Evolutionary conservation across 495 filamentous ascomycete genomes (phyloP).

Genomic region (Delitschia confertaspora): DNA sequence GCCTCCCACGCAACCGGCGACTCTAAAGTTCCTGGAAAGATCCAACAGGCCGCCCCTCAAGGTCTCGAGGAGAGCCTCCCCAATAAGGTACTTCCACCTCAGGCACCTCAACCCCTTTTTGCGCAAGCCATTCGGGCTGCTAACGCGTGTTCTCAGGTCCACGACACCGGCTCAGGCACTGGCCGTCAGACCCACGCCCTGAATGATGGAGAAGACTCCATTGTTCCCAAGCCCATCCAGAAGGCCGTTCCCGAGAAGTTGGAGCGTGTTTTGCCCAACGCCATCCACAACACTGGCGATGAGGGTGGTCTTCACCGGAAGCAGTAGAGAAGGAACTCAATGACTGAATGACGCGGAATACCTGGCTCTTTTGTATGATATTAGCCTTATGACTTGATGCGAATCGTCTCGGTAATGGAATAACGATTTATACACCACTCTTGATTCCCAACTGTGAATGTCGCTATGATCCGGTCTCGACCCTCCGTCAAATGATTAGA

Average conservation of each 20-base stretch:
- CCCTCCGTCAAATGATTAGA: no score
- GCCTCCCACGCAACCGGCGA: constrained; percentile 28
- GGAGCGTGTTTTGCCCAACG: constrained; percentile 29
- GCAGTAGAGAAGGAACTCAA: no score
- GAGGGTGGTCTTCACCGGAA: background rate
- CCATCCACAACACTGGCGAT: constrained; percentile 29
- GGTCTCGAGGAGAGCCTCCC: constrained; percentile 25
- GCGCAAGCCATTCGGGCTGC: constrained; percentile 3
- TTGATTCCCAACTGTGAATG: no score
- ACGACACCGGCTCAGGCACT: constrained; percentile 23
- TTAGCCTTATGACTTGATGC: no score
- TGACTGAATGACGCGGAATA: no score
- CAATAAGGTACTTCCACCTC: constrained; percentile 9
- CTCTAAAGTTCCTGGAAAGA: constrained; percentile 27
- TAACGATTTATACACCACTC: no score
- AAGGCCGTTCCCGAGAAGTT: constrained; percentile 31
- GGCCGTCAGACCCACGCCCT: constrained; percentile 28
- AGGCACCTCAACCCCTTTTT: background rate
- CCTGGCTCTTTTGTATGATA: no score
- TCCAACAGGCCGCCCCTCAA: constrained; percentile 27
- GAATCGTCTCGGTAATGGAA: no score
- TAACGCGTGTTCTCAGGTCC: no score
- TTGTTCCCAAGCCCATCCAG: constrained; percentile 27
- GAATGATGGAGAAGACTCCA: constrained; percentile 20
- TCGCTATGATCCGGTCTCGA: no score